Conservation (phyloP, 768 basidiomycete genomes). For the Lentinula sp. region DNA sequence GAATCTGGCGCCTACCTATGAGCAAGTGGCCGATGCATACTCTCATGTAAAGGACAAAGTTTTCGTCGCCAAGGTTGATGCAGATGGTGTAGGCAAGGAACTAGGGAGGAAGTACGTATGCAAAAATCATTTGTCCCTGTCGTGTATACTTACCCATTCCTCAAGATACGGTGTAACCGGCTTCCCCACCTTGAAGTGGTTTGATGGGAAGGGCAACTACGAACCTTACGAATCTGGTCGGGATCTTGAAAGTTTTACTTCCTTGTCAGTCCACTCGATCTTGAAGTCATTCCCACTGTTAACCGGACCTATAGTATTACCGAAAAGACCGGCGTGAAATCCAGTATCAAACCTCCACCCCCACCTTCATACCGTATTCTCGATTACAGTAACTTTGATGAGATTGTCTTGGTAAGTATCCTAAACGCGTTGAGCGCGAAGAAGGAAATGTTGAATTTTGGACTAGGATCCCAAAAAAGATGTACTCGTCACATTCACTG, state of each 20-base stretch:
- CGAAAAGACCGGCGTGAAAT: conserved; percentile 71
- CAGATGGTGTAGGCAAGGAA: conserved; percentile 78
- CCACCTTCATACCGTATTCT: conserved; percentile 65
- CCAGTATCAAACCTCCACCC: conserved; percentile 82
- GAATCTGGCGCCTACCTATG: conserved; percentile 86
- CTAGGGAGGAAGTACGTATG: conserved; percentile 67
- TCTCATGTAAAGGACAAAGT: conserved; percentile 75
- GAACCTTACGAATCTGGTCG: conserved; percentile 73
- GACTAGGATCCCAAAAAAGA: conserved; percentile 64
- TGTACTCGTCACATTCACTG: conserved; percentile 81
- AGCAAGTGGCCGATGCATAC: conserved; percentile 87
- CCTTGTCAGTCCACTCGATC: conserved; percentile 50
- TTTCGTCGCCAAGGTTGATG: conserved; percentile 87
- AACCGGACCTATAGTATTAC: conserved; percentile 47
- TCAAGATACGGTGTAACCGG: conserved; percentile 7
- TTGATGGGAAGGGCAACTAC: conserved; percentile 59
- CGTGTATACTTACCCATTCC: background rate
- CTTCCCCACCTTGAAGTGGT: conserved; percentile 82
- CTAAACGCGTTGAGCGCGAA: background rate
- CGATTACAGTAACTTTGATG: conserved; percentile 68
- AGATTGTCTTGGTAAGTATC: conserved; percentile 55
- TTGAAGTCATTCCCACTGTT: background rate
- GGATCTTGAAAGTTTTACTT: conserved; percentile 70
- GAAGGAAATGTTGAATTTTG: background rate
- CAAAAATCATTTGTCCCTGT: conserved; percentile 82